Evolutionary conservation across 345 rosid species (phyloP).

Genomic region (Acer campestre): DNA sequence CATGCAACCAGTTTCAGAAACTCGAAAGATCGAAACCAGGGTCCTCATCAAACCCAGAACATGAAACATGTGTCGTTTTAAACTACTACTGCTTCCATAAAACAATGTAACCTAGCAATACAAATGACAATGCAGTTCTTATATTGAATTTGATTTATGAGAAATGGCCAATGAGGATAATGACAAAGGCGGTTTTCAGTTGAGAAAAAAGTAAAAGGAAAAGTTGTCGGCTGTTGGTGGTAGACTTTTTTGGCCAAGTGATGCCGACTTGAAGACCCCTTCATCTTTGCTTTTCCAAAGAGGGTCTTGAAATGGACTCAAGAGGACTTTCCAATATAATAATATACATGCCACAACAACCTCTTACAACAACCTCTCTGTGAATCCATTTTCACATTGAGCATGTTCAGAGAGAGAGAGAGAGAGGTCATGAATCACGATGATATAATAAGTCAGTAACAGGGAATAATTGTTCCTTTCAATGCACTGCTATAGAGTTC

Average conservation of each 20-base stretch:
- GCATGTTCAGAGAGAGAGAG: not conserved
- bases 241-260: constrained; percentile 7
- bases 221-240: constrained; percentile 14
- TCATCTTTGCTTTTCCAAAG: not conserved
- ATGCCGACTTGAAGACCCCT: constrained; percentile 9
- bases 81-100: not conserved
- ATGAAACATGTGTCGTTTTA: no score
- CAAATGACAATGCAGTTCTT: not conserved
- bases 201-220: not conserved
- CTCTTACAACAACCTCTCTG: not conserved
- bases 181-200: not conserved
- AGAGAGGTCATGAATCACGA: not conserved
- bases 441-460: not conserved
- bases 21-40: no score
- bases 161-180: not conserved
- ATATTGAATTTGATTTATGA: not conserved
- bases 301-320: not conserved
- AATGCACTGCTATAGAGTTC: not conserved
- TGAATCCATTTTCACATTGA: constrained; percentile 9
- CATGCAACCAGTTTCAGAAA: not conserved
- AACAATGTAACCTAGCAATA: not conserved
- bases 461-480: no score
- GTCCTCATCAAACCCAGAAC: no score
- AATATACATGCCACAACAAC: not conserved
- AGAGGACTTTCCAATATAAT: not conserved